Evolutionary conservation across 1,139 yeast genomes (phyloP), one percentile per base, ranked within the genome.

Genomic region (Yamadazyma taylorii): DNA sequence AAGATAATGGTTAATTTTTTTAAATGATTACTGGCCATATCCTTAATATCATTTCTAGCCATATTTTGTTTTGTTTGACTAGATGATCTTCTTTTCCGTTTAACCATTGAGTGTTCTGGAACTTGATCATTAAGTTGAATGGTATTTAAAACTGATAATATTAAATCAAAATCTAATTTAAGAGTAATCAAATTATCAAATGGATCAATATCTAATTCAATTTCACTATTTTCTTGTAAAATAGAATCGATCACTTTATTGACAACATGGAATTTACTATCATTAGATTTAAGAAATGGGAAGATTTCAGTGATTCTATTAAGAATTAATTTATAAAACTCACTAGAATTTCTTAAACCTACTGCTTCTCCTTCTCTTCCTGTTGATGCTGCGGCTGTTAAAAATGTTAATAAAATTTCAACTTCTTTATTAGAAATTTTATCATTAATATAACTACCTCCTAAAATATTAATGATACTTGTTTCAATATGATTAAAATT

Each of bases 61-160:
- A 87, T 72, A 14, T 83, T 88, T 49, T 80, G 85, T 56, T 78
- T 83, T 7, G 90, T 78, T 9, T 85, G 77, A 35, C 83, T 77
- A 3, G 90, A 83, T 5, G 95, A 85, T 65, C 95, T 75, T 73
- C 96, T 81, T 58, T 88, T 75, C 62, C 83, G 69, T 57, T 84
- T 84, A 15, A 84, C 79, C 24, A 78, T 75, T 1, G 69, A 65
- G 43, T 66, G 75, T 32, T 69, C 74, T 4, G 77, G 77, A 17
- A 68, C 59, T 42, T 64, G 66, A 10, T 65, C 58, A 25, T 66
- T 66, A 40, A 58, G 69, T 48, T 78, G 76, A 39, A 75, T 75
- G 17, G 70, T 72, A n/a, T 62, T 60, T 42, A 84, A 63, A 14
- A 79, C 58, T 17, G 71, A 63, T 19, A 73, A 62, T 49, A 81